Evolutionary conservation across 2,329 filamentous ascomycete genomes (phyloP), one percentile per base, ranked within the genome.

Genomic region (Trichothecium sympodiale): DNA sequence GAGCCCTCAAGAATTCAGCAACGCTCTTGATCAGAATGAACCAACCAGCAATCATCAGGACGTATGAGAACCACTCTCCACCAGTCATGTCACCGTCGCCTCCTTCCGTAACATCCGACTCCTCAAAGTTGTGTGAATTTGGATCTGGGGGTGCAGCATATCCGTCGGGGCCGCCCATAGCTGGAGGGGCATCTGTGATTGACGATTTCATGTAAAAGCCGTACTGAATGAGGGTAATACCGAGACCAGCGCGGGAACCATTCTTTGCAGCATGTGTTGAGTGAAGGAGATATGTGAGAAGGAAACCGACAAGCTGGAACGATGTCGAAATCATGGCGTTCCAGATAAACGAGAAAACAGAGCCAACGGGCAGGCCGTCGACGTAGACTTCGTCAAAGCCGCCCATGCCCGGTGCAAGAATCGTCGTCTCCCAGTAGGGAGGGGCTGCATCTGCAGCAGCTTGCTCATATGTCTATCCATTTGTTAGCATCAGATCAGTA

Each of bases 381-480:
- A 98, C 83, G 52, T 91, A 98, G 33, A 98, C 89, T 57, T 98
- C 91, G 53, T 96, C 88, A 28, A 80, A 77, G n/a, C 83, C 83
- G 35, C 83, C 83, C 45, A 91, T 77, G 37, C 89, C 91, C 1
- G 91, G 91, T 0, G 88, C 89, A 35, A 98, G 74, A 45, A 98
- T 95, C 0, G 91, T 96, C 5, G 91, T 98, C 65, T 98, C 91
- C 91, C 91, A 98, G 61, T 98, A 98, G 0, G 91, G 91, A 1
- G 91, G 91, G 33, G 91, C 91, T 17, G 87, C 83, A 58, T 98
- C 91, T 29, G 89, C 89, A 3, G 91, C 91, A 13, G 91, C 91
- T 75, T 96, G 89, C 69, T 98, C 91, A 57, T 98, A 98, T 26
- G 89, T 88, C 85, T 95, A 49, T 41, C 25, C 28, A 33, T 41